Evolutionary conservation across 2,329 filamentous ascomycete genomes (phyloP), one percentile per base, ranked within the genome.

Genomic region (Colletotrichum endophyticum): DNA sequence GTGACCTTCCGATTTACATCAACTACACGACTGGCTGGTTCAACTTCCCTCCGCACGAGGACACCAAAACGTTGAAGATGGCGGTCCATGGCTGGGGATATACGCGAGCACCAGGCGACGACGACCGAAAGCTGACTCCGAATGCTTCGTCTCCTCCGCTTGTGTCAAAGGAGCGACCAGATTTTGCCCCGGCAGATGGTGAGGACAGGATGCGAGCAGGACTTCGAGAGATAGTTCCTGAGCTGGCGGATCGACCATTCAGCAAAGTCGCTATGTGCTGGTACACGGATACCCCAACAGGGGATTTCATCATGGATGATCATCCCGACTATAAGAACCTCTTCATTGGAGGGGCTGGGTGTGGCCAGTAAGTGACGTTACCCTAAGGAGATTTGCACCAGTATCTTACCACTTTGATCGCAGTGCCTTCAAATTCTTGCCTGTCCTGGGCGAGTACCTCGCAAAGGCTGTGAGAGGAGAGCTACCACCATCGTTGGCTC

Each of bases 211-310:
- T 91, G 75, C 86, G 90, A 1, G 81, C 84, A 2, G 91, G 89
- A 2, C 80, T 93, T 22, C 81, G 83, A 22, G 86, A 90, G 57
- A 86, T 92, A 70, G 85, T 94, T 3, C 91, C 92, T 0, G 84
- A 86, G 15, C 86, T 93, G 72, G 87, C 84, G 2, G 86, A 89
- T 1, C 84, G 90, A 6, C 86, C 87, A 1, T 92, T 92, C 83
- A 81, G 84, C n/a, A 83, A 85, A n/a, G 88, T 87, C 6, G 84
- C 90, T 6, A 83, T 93, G 61, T 93, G 92, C 79, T 93, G 92
- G 92, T 93, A 93, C 79, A 91, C 89, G 11, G 92, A 93, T 83
- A 93, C 92, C 75, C 91, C 91, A 0, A 87, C 87, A 13, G 91
- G 91, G 1, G 89, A 93, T 78, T 93, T 93, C 80, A 86, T 93